Base-by-base conservation (phyloP, 2,329 filamentous ascomycete genomes). In the Akanthomyces uredinophilus region DNA sequence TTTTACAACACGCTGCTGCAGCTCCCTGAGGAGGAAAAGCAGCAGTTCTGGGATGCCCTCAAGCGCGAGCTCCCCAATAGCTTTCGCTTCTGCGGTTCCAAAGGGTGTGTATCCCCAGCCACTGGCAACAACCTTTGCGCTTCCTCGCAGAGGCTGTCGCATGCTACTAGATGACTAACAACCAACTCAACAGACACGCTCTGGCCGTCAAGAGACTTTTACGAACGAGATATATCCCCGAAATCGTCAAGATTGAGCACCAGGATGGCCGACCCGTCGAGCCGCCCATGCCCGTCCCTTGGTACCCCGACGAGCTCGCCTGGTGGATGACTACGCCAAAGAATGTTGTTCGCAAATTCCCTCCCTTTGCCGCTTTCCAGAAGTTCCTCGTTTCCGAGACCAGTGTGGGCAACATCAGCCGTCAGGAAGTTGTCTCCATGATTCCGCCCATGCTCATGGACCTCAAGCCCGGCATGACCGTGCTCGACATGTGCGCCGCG, bases 281-380 rank as follows among this genome's bases (percentile, higher is more conserved):
- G 65, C 87, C 95, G 14, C 95, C 95, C 11, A 82, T 86, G 72
- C 84, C 91, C 1, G 89, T 99, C 62, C 80, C 87, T 37, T 98
- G 94, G 92, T 99, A 96, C 74, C 95, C 95, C 47, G 92, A 98
- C 72, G 86, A 91, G 71, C 87, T 99, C 64, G 95, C 95, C 55
- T 99, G 96, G 90, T 92, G 88, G 76, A 98, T 98, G 92, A 96
- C 93, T 51, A 98, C 94, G 6, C 92, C 95, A 65, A 99, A 98
- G 83, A 93, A 96, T 72, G 89, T 98, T 67, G 85, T 99, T 65
- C 89, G 95, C 70, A 93, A 93, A 73, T 96, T 96, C 75, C 87
- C 91, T 41, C 95, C 95, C 3, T 99, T 99, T 74, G 88, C 92
- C 55, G 89, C 91, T 32, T 98, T 99, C 78, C 95, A 99, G 75